A percentile compares a stretch with the other conserved stretches of the same genome.
These are phyloP conservation scores for Peronospora destructor DNA, from an alignment of 352 stramenopile genomes.

Conservation along the genomic window DNA sequence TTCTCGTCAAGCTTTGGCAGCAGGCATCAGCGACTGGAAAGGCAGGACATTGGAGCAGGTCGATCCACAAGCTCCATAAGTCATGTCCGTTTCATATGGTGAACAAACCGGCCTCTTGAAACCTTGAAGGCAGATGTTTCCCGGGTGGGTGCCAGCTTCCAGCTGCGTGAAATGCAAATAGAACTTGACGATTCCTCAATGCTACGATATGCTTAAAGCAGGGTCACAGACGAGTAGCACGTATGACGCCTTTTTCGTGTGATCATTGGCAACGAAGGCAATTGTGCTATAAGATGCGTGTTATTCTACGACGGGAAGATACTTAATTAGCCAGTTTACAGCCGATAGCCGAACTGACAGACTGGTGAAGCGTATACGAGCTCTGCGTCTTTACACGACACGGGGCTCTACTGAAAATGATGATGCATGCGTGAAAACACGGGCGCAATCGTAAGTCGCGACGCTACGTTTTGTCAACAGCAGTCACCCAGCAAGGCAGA, in stretches of 20 bases:
- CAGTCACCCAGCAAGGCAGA: constrained; percentile 23
- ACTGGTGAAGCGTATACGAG: constrained; percentile 16
- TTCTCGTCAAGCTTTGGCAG: constrained; percentile 16
- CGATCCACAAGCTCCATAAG: constrained; percentile 22
- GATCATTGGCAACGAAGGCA: not conserved
- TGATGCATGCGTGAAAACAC: constrained; percentile 15
- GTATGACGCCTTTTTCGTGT: not conserved
- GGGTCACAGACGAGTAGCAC: not conserved
- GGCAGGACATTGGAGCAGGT: constrained; percentile 23
- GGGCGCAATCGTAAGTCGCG: constrained; percentile 3
- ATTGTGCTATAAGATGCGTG: not conserved
- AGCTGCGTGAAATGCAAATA: constrained; percentile 3
- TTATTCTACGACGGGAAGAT: not conserved
- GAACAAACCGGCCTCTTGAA: constrained; percentile 21
- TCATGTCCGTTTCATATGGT: constrained; percentile 10
- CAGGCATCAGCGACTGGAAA: constrained; percentile 27
- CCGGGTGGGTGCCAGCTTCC: constrained; percentile 23
- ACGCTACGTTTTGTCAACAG: constrained; percentile 31
- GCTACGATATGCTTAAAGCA: not conserved
- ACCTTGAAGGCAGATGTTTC: constrained; percentile 22
- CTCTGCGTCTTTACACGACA: constrained; percentile 17
- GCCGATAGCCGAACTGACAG: constrained; percentile 6
- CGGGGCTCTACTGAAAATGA: not conserved
- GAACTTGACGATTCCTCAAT: constrained; percentile 2
- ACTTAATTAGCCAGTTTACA: not conserved